phyloP scores from a whole-genome alignment of 768 basidiomycete species.

The Tricholoma hemisulphureum region DNA sequence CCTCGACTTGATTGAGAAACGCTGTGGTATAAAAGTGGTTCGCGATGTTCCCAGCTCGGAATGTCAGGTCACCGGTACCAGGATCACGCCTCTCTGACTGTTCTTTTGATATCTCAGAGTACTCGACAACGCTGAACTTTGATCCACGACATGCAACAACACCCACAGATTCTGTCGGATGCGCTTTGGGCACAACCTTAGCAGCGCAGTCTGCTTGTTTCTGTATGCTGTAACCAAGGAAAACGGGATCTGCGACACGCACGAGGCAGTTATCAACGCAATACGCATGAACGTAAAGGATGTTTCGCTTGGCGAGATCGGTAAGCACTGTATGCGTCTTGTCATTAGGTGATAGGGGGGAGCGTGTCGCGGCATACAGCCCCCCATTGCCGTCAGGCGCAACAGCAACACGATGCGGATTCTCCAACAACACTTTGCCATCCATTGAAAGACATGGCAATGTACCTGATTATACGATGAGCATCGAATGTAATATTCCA shows the following conservation, averaged over 20 bases:
- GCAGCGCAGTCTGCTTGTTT: conserved; percentile 90
- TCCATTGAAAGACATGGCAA: conserved; percentile 93
- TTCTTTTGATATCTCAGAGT: conserved; percentile 90
- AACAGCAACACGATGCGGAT: conserved; percentile 76
- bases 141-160: conserved; percentile 85
- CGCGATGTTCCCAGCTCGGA: conserved; percentile 95
- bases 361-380: conserved; percentile 88
- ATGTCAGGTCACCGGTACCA: conserved; percentile 72
- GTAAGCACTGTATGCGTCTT: conserved; percentile 74
- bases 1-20: conserved; percentile 75
- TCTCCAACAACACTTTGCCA: conserved; percentile 89
- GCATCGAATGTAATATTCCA: conserved; percentile 5
- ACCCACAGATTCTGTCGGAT: conserved; percentile 89
- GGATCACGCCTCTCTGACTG: conserved; percentile 77
- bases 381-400: conserved; percentile 99
- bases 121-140: conserved; percentile 92
- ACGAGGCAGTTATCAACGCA: conserved; percentile 99
- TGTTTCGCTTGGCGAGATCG: conserved; percentile 71
- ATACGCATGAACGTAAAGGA: conserved; percentile 92
- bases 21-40: conserved; percentile 96
- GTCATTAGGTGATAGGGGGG: conserved; percentile 61
- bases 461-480: conserved; percentile 57
- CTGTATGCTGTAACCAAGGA: conserved; percentile 90
- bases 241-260: conserved; percentile 93
- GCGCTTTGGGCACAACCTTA: conserved; percentile 91